Percentiles rank a stretch among this genome's conserved stretches.
These are phyloP conservation scores for Fusarium sp. DNA, from an alignment of 2,329 filamentous ascomycete genomes.

Conservation along the genomic window DNA sequence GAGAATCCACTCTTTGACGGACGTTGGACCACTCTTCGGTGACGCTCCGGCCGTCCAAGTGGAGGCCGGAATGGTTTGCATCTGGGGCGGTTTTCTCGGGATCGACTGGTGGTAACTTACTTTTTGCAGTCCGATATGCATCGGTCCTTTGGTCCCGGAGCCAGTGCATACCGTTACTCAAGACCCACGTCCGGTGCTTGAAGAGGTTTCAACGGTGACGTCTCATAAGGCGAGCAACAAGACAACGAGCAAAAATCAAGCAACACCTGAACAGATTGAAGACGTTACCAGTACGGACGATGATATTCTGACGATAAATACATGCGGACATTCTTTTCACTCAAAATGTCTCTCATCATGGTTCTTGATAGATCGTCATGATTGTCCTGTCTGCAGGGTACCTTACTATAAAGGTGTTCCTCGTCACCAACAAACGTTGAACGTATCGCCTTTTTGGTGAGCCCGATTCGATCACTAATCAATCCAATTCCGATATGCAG, in stretches of 20 bases:
- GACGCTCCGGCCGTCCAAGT: background rate
- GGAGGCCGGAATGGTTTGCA: background rate
- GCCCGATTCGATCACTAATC: conserved; percentile 19
- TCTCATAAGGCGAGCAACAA: background rate
- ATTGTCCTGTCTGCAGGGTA: conserved; percentile 54
- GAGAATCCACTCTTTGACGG: conserved; percentile 20
- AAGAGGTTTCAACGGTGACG: conserved; percentile 27
- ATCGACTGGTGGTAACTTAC: conserved; percentile 8
- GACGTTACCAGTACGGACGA: conserved; percentile 8
- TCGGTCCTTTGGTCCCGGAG: conserved; percentile 47
- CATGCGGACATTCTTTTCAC: conserved; percentile 55
- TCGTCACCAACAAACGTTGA: conserved; percentile 23
- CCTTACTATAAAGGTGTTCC: conserved; percentile 46
- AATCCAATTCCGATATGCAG: background rate
- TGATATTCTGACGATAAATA: conserved; percentile 52
- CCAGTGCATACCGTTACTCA: conserved; percentile 33
- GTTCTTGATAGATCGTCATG: conserved; percentile 51
- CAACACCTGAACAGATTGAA: background rate
- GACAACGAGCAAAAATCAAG: background rate
- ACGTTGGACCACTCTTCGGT: background rate
- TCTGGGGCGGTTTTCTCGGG: background rate
- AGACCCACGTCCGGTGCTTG: conserved; percentile 30
- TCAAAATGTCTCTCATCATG: conserved; percentile 54
- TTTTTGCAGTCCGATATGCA: conserved; percentile 48
- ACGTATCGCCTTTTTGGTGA: conserved; percentile 40